These are phyloP conservation scores for Sanghuangporus weigelae DNA, from an alignment of 1,284 basidiomycete genomes.

Conservation along the genomic window DNA sequence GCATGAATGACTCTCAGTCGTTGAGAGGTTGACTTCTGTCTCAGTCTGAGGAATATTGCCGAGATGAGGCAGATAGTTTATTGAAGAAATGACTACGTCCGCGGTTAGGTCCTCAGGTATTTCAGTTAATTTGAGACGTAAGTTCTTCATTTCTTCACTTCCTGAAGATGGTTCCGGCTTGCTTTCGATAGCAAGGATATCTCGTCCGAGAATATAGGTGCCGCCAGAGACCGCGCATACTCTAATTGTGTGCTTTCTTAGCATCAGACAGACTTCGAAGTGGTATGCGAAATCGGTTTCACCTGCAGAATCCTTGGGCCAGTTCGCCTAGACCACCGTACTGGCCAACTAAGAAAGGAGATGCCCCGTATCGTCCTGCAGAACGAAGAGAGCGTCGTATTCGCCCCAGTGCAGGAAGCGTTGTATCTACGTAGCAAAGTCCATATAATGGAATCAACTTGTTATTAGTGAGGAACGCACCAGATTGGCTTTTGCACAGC, in stretches of 20 bases:
- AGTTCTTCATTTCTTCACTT: constrained; percentile 16
- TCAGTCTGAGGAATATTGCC: constrained; percentile 10
- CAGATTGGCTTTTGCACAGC: constrained; percentile 49
- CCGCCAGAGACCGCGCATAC: constrained; percentile 81
- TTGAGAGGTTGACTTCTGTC: constrained; percentile 10
- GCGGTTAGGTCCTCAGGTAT: constrained; percentile 49
- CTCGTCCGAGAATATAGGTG: constrained; percentile 79
- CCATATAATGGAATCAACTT: constrained; percentile 7
- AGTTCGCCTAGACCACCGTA: constrained; percentile 92
- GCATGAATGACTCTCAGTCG: constrained; percentile 25
- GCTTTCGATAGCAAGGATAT: constrained; percentile 38
- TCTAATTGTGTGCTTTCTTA: constrained; percentile 32
- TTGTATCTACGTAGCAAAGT: constrained; percentile 44
- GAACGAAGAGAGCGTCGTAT: constrained; percentile 74
- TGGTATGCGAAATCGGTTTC: neutral
- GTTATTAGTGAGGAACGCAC: constrained; percentile 31
- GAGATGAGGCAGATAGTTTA: constrained; percentile 29
- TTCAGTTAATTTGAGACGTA: constrained; percentile 50
- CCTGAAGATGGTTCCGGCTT: constrained; percentile 15
- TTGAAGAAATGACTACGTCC: constrained; percentile 40
- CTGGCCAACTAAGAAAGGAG: constrained; percentile 89
- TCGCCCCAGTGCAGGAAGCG: constrained; percentile 58
- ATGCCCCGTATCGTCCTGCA: constrained; percentile 83
- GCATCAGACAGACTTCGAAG: neutral
- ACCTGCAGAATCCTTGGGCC: constrained; percentile 84